phyloP scores from a whole-genome alignment of 164 flowering plant genomes.

The Piper longum region DNA sequence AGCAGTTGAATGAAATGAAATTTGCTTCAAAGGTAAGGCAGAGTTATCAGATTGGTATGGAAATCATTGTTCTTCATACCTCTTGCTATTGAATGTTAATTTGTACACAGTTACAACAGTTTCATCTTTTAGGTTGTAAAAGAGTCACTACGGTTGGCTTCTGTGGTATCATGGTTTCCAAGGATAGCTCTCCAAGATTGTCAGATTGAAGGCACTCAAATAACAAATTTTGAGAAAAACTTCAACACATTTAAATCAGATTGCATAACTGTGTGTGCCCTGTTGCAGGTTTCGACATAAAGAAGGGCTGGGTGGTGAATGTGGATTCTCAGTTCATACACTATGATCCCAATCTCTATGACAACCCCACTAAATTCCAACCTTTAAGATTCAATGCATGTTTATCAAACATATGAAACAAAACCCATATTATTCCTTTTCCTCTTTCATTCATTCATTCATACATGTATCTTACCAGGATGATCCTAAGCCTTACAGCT shows the following conservation, averaged over 20 bases:
- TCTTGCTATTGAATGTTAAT: not conserved
- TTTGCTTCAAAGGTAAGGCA: not conserved
- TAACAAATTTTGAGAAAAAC: too few species aligned
- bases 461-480: conserved; percentile 14
- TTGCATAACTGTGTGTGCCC: not conserved
- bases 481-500: conserved; percentile 35
- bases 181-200: not conserved
- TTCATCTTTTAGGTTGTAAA: not conserved
- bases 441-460: not conserved
- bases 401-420: not conserved
- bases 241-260: not conserved
- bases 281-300: conserved; percentile 32
- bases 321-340: conserved; percentile 49
- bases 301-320: conserved; percentile 53
- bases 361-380: conserved; percentile 33
- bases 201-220: not conserved
- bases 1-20: not conserved
- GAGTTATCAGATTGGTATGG: not conserved
- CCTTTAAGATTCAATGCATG: conserved; percentile 54
- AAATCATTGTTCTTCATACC: not conserved
- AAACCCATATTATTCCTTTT: not conserved
- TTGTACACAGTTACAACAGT: not conserved
- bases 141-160: not conserved
- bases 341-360: conserved; percentile 30
- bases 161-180: conserved; percentile 1